Percentiles rank a stretch among this genome's conserved stretches.
These are phyloP conservation scores for Ophiognomonia clavigignenti-juglandacearum DNA, from an alignment of 2,329 filamentous ascomycete genomes.

Conservation along the genomic window DNA sequence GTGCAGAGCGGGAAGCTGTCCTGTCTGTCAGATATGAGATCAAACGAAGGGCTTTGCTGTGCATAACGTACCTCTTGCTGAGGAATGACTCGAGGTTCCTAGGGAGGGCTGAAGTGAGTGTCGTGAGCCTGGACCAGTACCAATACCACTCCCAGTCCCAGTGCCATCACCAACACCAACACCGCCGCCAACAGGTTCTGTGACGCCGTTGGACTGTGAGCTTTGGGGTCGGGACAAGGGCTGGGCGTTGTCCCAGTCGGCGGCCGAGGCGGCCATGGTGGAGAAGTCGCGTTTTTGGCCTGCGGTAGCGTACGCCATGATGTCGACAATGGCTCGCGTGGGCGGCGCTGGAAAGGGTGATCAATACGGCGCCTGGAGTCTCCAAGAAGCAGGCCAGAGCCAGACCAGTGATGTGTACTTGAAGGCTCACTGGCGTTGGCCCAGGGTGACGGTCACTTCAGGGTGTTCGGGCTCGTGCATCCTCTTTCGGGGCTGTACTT, in stretches of 20 bases:
- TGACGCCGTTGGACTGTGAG: slow-evolving; percentile 1
- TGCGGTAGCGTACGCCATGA: slow-evolving; percentile 18
- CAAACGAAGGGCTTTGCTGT: background rate
- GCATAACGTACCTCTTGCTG: slow-evolving; percentile 10
- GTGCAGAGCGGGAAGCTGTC: slow-evolving; percentile 17
- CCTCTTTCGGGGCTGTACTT: no score
- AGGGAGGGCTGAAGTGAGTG: no score
- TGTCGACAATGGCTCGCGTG: slow-evolving; percentile 1
- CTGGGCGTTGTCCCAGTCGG: slow-evolving; percentile 10
- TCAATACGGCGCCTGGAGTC: no score
- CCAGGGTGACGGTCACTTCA: no score
- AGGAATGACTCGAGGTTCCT: background rate
- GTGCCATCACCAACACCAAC: no score
- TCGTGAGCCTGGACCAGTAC: no score
- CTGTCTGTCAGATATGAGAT: background rate
- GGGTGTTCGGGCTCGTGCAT: no score
- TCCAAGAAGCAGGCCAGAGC: no score
- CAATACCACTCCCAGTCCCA: no score
- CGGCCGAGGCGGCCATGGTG: slow-evolving; percentile 18
- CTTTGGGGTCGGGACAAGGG: slow-evolving; percentile 1
- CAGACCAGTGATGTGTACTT: no score
- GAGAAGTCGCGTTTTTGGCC: slow-evolving; percentile 23
- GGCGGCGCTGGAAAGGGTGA: no score
- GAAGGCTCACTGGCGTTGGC: no score
- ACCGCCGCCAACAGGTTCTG: background rate